These are phyloP conservation scores for Cyanidioschyzon merolae DNA, from an alignment of 23 red algal genomes.

Conservation along the genomic window DNA sequence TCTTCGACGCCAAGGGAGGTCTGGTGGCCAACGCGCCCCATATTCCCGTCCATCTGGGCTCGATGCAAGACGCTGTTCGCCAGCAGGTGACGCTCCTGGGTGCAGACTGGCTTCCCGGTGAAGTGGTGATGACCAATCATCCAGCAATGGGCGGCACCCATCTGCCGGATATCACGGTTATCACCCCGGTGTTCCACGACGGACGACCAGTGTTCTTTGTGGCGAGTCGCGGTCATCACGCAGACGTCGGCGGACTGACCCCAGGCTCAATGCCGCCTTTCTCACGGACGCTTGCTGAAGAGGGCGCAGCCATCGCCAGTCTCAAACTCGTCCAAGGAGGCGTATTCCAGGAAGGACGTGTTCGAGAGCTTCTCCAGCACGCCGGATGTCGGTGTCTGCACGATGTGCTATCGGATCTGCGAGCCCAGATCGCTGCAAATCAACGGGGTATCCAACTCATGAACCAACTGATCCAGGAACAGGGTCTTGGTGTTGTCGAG, in stretches of 20 bases:
- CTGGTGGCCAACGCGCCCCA: constrained; percentile 98
- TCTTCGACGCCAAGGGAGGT: constrained; percentile 83
- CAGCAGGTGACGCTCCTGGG: constrained; percentile 46
- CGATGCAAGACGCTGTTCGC: constrained; percentile 81
- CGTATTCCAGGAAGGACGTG: constrained; percentile 62
- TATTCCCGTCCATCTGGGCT: constrained; percentile 93
- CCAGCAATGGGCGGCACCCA: constrained; percentile 80
- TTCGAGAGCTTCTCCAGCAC: constrained; percentile 25
- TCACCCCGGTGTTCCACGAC: constrained; percentile 73
- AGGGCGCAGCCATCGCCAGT: constrained; percentile 70
- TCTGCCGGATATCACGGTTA: constrained; percentile 92
- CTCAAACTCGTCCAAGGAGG: constrained; percentile 65
- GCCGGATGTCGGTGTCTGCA: constrained; percentile 62
- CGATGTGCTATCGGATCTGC: constrained; percentile 80
- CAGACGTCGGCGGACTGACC: constrained; percentile 83
- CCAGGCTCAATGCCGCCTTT: constrained; percentile 98
- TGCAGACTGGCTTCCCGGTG: constrained; percentile 46
- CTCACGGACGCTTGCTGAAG: constrained; percentile 52
- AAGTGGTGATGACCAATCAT: constrained; percentile 88
- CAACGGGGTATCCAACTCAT: constrained; percentile 75
- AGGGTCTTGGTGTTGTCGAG: constrained; percentile 41
- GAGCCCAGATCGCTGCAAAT: constrained; percentile 93
- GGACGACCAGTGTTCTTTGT: constrained; percentile 62
- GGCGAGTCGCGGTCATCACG: constrained; percentile 83
- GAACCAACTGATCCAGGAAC: constrained; percentile 36